Evolutionary conservation across 2,329 filamentous ascomycete species (phyloP).

Genomic region (Scopulariopsis brevicaulis): DNA sequence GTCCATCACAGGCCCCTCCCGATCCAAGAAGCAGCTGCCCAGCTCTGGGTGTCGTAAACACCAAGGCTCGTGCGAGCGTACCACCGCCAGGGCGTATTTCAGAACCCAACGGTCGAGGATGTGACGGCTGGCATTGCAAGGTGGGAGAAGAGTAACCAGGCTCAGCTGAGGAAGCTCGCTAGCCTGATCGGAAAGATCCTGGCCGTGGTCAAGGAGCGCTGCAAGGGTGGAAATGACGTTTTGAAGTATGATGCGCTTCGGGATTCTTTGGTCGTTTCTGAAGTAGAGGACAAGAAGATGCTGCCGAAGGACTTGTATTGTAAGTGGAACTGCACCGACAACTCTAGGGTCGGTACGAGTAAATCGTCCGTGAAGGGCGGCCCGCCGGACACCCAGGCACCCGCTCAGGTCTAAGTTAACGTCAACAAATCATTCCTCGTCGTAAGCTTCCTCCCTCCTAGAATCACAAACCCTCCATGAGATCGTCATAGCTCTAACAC

Average conservation of each 20-base stretch:
- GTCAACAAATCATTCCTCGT: too few species aligned
- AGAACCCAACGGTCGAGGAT: slow-evolving; percentile 20
- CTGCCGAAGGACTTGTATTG: slow-evolving; percentile 19
- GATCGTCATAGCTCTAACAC: too few species aligned
- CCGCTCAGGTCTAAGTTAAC: too few species aligned
- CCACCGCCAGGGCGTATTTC: slow-evolving; percentile 23
- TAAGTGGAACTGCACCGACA: slow-evolving; percentile 10
- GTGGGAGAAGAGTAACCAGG: slow-evolving; percentile 23
- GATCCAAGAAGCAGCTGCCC: slow-evolving; percentile 21
- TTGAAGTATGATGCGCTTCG: slow-evolving; percentile 12
- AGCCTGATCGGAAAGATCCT: slow-evolving; percentile 20
- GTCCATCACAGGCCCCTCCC: slow-evolving; percentile 18
- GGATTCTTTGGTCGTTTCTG: slow-evolving; percentile 14
- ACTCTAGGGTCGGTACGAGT: too few species aligned
- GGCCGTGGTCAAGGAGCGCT: slow-evolving; percentile 13
- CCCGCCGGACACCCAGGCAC: too few species aligned
- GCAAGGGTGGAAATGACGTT: slow-evolving; percentile 7
- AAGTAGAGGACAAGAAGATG: slow-evolving; percentile 10
- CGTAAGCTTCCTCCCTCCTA: too few species aligned
- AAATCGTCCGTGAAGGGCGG: too few species aligned
- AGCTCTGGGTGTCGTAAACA: slow-evolving; percentile 34
- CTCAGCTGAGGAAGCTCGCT: slow-evolving; percentile 17
- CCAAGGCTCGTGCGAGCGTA: slow-evolving; percentile 32
- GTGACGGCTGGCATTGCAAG: slow-evolving; percentile 15
- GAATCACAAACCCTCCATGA: too few species aligned